Evolutionary conservation across 345 rosid genomes (phyloP).

Genomic region (Eucalyptus pauciflora): DNA sequence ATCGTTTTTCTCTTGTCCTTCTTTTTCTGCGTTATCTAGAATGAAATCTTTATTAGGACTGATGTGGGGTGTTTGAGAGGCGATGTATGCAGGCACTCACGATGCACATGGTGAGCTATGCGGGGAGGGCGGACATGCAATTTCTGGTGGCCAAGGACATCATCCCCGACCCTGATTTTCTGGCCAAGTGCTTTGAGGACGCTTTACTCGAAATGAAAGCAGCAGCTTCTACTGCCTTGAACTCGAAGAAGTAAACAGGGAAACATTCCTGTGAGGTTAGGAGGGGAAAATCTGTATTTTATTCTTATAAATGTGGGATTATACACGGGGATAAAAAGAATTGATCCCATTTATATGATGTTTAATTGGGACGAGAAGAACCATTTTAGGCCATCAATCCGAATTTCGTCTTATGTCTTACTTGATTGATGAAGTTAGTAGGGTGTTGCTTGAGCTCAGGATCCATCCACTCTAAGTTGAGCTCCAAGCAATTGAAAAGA

Average conservation of each 20-base stretch:
- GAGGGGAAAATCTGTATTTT: neutral
- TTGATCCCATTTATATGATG: neutral
- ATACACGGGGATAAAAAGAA: neutral
- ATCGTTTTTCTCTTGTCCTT: too few relatives aligned
- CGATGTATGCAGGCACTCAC: too few relatives aligned
- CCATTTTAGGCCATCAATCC: neutral
- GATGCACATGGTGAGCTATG: too few relatives aligned
- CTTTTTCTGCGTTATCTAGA: neutral
- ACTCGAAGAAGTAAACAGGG: neutral
- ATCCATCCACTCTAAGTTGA: neutral
- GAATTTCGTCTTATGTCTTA: neutral
- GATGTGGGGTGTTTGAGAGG: too few relatives aligned
- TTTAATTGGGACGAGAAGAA: neutral
- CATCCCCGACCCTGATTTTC: conserved; percentile 51
- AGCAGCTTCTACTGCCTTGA: conserved; percentile 9
- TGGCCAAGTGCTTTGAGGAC: conserved; percentile 49
- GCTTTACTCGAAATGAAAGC: conserved; percentile 46
- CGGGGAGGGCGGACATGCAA: too few relatives aligned
- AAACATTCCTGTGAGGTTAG: neutral
- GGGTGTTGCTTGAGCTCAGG: accelerated
- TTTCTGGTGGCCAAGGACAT: conserved; percentile 5
- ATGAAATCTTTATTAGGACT: too few relatives aligned
- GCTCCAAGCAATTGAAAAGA: neutral
- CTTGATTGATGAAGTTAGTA: neutral
- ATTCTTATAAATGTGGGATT: neutral